A percentile compares a stretch with the other conserved stretches of the same genome.
Conservation (phyloP, 371 early-diverging fungal genomes). For the Blastocladiella emersonii region DNA sequence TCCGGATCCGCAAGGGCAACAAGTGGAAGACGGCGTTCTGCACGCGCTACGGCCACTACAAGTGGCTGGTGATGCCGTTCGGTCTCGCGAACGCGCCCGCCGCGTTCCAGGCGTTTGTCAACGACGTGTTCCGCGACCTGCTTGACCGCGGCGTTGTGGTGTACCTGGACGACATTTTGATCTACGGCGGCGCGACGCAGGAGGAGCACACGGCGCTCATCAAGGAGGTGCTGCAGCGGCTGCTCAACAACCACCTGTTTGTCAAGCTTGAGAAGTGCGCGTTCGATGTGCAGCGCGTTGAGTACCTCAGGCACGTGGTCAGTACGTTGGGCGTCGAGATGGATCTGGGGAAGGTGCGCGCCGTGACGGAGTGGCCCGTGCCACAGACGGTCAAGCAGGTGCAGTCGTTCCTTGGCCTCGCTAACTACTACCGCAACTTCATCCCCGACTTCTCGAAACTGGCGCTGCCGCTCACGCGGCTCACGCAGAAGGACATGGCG, state of each 20-base stretch:
- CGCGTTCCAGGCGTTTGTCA: slow-evolving; percentile 28
- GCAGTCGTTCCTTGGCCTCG: slow-evolving; percentile 31
- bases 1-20: slow-evolving; percentile 15
- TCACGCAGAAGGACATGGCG: background rate
- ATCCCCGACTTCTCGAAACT: background rate
- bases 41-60: slow-evolving; percentile 24
- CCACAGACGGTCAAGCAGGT: slow-evolving; percentile 22
- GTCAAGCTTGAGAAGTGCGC: slow-evolving; percentile 36
- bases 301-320: slow-evolving; percentile 31
- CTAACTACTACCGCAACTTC: slow-evolving; percentile 35
- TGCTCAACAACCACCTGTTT: slow-evolving; percentile 21
- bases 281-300: slow-evolving; percentile 17
- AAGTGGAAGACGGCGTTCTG: slow-evolving; percentile 35
- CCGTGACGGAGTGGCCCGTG: slow-evolving; percentile 20
- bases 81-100: slow-evolving; percentile 27
- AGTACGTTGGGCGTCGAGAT: slow-evolving; percentile 12
- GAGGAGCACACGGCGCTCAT: slow-evolving; percentile 31
- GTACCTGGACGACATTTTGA: slow-evolving; percentile 43
- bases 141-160: slow-evolving; percentile 23
- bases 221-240: slow-evolving; percentile 16
- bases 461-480: slow-evolving; percentile 9
- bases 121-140: slow-evolving; percentile 17
- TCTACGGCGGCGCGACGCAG: slow-evolving; percentile 27
- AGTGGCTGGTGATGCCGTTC: slow-evolving; percentile 37
- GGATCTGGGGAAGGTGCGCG: slow-evolving; percentile 20